These are phyloP conservation scores for Flammula alnicola DNA, from an alignment of 1,284 basidiomycete genomes.

Conservation along the genomic window DNA sequence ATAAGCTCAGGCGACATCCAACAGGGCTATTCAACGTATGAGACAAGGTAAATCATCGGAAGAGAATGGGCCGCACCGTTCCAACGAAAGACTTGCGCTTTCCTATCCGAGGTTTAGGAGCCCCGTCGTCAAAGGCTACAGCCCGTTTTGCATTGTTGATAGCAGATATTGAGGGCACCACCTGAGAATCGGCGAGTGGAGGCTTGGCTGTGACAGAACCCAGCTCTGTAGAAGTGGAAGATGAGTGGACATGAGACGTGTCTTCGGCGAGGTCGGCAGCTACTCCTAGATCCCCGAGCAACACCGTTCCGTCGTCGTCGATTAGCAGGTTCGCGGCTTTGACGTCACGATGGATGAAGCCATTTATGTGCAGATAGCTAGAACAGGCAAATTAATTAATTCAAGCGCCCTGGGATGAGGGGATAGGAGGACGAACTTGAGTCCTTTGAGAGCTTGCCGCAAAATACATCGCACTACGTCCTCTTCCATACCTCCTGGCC, in stretches of 20 bases:
- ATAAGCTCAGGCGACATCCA: constrained; percentile 96
- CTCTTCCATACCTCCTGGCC: constrained; percentile 87
- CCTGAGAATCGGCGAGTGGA: constrained; percentile 23
- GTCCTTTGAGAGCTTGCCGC: constrained; percentile 80
- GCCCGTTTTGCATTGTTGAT: constrained; percentile 30
- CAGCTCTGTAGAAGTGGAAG: constrained; percentile 21
- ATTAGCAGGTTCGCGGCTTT: constrained; percentile 90
- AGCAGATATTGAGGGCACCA: constrained; percentile 9
- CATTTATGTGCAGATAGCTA: constrained; percentile 87
- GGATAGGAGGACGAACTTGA: constrained; percentile 65
- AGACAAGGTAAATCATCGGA: constrained; percentile 9
- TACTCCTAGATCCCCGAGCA: constrained; percentile 88
- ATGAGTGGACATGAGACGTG: constrained; percentile 36
- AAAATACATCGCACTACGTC: constrained; percentile 84
- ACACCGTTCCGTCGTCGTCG: constrained; percentile 87
- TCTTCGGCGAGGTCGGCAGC: constrained; percentile 80
- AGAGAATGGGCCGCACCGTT: constrained; percentile 56
- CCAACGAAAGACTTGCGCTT: constrained; percentile 90
- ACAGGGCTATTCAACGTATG: constrained; percentile 60
- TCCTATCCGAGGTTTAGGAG: constrained; percentile 50
- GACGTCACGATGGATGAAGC: constrained; percentile 88
- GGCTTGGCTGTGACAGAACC: constrained; percentile 28
- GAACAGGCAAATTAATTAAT: constrained; percentile 1
- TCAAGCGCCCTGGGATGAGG: not conserved
- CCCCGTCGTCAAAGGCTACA: constrained; percentile 41